A percentile compares a stretch with the other conserved stretches of the same genome.
Conservation (phyloP, 2,329 filamentous ascomycete genomes). For the Helicocarpus griseus region DNA sequence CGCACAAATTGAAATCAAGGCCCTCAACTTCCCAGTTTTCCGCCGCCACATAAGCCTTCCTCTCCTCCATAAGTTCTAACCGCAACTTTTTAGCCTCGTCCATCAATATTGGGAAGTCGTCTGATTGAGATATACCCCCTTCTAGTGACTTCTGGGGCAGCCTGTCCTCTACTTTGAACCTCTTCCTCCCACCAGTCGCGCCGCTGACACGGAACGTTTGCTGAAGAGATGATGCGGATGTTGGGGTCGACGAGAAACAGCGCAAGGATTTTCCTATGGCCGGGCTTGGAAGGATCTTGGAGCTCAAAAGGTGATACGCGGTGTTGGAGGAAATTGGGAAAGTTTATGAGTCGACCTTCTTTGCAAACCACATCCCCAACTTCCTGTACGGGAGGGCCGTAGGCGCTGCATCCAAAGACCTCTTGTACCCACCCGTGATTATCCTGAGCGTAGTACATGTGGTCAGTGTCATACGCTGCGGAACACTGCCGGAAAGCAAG, state of each 20-base stretch:
- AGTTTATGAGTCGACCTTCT: slow-evolving; percentile 14
- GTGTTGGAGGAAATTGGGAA: slow-evolving; percentile 14
- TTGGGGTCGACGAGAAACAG: slow-evolving; percentile 13
- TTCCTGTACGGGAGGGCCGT: slow-evolving; percentile 7
- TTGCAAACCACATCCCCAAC: slow-evolving; percentile 11
- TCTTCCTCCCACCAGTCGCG: slow-evolving; percentile 10
- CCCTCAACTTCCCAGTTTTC: too few species aligned
- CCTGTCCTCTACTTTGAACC: not conserved
- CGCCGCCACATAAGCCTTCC: too few species aligned
- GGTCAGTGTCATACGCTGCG: slow-evolving; percentile 21
- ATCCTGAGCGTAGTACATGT: slow-evolving; percentile 20
- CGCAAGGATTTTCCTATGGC: slow-evolving; percentile 13
- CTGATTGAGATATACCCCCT: slow-evolving; percentile 3
- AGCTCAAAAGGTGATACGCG: slow-evolving; percentile 9
- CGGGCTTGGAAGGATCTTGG: slow-evolving; percentile 9
- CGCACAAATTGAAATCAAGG: slow-evolving; percentile 12
- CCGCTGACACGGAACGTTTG: slow-evolving; percentile 10
- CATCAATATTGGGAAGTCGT: slow-evolving; percentile 6
- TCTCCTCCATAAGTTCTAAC: slow-evolving; percentile 12
- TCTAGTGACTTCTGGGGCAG: slow-evolving; percentile 8
- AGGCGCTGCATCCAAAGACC: slow-evolving; percentile 8
- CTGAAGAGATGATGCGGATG: slow-evolving; percentile 12
- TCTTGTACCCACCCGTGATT: slow-evolving; percentile 8
- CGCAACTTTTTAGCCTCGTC: slow-evolving; percentile 10
- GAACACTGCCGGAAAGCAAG: slow-evolving; percentile 43